phyloP scores from a whole-genome alignment of 768 basidiomycete species.

The Termitomyces heimii region DNA sequence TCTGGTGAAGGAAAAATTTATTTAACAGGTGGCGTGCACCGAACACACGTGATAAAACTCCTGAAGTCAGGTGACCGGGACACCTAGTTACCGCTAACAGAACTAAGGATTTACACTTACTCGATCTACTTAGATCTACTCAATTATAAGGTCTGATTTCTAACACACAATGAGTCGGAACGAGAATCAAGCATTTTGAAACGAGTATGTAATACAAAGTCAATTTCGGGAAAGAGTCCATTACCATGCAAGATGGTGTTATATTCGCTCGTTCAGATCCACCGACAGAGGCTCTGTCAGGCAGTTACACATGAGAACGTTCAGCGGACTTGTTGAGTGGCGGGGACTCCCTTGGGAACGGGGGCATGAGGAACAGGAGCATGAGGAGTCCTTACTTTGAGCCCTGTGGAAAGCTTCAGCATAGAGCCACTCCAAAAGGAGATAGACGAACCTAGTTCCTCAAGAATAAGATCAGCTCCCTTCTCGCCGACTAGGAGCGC shows the following conservation, averaged over 20 bases:
- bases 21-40: too few species aligned
- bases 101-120: too few species aligned
- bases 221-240: neutral
- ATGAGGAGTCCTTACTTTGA: constrained; percentile 58
- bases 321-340: constrained; percentile 43
- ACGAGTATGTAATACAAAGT: neutral
- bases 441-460: constrained; percentile 51
- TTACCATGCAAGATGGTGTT: neutral
- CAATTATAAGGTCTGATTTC: too few species aligned
- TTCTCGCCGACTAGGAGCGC: constrained; percentile 68
- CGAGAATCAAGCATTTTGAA: neutral
- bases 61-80: too few species aligned
- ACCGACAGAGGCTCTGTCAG: too few species aligned
- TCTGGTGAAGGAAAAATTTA: too few species aligned
- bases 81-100: too few species aligned
- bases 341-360: constrained; percentile 42
- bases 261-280: neutral
- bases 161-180: too few species aligned
- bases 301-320: neutral
- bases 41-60: too few species aligned
- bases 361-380: constrained; percentile 69
- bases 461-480: constrained; percentile 52
- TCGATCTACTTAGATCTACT: too few species aligned
- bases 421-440: neutral
- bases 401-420: constrained; percentile 28